Evolutionary conservation across 2,329 filamentous ascomycete genomes (phyloP), one percentile per base, ranked within the genome.

Genomic region (Talaromyces sp.): DNA sequence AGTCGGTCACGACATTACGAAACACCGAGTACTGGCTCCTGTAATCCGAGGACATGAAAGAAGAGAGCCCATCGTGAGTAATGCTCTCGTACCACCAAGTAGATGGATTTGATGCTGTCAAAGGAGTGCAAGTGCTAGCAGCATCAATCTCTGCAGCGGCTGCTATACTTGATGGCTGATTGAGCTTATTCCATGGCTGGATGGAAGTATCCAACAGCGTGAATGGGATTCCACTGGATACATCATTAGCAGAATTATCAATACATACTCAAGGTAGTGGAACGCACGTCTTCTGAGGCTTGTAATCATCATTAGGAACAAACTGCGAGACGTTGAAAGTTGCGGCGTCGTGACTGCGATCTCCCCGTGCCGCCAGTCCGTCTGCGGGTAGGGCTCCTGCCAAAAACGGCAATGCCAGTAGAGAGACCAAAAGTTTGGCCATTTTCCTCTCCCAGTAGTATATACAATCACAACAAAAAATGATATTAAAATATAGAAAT

Each of bases 1-100:
- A 76, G 49, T 77, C 73, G 3, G 69, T 70, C 17, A 78, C 75
- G 3, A 76, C 75, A 58, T 78, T 77, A 5, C 75, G 74, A 40
- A 77, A 76, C n/a, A 78, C 75, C 5, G 67, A 69, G 65, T 77
- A 78, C 34, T 70, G 71, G 49, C 68, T 62, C 38, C 75, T 77
- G 29, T 71, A 69, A 0, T 67, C 54, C 0, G 67, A 64, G 8
- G 63, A 59, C 66, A 75, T 58, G 53, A 72, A 75, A 1, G 73
- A 74, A 0, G 73, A 74, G 43, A 74, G 58, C 5, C 71, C 73
- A 60, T 74, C 69, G 45, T 75, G 73, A 19, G 66, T 67, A 47
- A 74, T 72, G n/a, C 67, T 65, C 36, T 73, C 73, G 56, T 74
- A 74, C 73, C 73, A 71, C 61, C 64, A 64, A 13, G 62, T 36